phyloP scores from a whole-genome alignment of 805 yeast genomes.

The Priceomyces carsonii region DNA sequence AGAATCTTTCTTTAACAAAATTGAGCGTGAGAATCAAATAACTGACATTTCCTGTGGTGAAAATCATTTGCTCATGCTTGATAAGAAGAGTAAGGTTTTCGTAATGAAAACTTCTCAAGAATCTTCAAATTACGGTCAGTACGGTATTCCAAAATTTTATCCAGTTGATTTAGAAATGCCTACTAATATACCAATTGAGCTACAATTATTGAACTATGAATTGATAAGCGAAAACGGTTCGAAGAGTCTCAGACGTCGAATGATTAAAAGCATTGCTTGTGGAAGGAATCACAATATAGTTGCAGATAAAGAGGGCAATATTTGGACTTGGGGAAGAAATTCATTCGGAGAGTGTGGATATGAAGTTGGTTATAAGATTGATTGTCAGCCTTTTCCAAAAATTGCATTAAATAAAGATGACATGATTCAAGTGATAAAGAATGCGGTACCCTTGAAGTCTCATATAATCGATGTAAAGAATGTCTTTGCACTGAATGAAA shows the following conservation, averaged over 20 bases:
- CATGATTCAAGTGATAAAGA: conserved; percentile 13
- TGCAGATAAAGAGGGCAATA: conserved; percentile 60
- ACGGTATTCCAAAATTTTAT: conserved; percentile 73
- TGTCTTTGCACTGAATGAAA: conserved; percentile 70
- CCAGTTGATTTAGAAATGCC: conserved; percentile 50
- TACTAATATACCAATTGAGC: conserved; percentile 40
- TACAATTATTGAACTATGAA: conserved; percentile 57
- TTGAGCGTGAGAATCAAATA: conserved; percentile 33
- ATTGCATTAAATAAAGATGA: conserved; percentile 23
- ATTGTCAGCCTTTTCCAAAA: conserved; percentile 70
- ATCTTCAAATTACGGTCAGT: conserved; percentile 65
- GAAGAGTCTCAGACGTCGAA: conserved; percentile 37
- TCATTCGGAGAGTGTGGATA: conserved; percentile 82
- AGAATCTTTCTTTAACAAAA: conserved; percentile 7
- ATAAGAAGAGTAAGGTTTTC: conserved; percentile 60
- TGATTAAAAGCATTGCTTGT: conserved; percentile 61
- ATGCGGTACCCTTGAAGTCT: conserved; percentile 36
- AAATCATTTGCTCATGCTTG: conserved; percentile 65
- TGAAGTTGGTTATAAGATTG: conserved; percentile 64
- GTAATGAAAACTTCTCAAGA: conserved; percentile 57
- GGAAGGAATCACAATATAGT: conserved; percentile 77
- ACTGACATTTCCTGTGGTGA: conserved; percentile 58
- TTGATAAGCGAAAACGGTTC: conserved; percentile 20
- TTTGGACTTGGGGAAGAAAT: conserved; percentile 89
- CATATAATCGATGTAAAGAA: conserved; percentile 40